These are phyloP conservation scores for Entamoeba invadens DNA, from an alignment of 208 protist species.

Conservation along the genomic window DNA sequence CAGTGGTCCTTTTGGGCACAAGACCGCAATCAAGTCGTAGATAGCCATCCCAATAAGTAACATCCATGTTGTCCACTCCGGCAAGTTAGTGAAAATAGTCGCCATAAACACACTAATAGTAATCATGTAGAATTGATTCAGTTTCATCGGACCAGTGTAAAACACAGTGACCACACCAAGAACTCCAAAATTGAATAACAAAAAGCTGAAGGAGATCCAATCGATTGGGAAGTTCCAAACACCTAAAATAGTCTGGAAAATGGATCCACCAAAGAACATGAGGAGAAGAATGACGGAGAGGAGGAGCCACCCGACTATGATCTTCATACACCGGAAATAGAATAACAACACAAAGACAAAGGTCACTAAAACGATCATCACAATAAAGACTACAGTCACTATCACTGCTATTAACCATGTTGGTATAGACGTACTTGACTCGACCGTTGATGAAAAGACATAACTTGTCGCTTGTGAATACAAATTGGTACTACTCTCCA, in stretches of 20 bases:
- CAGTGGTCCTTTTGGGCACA: constrained; percentile 16
- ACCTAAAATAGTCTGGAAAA: background rate
- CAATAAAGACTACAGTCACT: background rate
- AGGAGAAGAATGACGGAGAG: background rate
- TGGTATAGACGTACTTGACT: background rate
- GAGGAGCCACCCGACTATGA: background rate
- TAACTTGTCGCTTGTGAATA: background rate
- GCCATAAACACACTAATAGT: background rate
- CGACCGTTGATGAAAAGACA: background rate
- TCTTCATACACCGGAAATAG: background rate
- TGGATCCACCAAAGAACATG: background rate
- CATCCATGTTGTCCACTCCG: background rate
- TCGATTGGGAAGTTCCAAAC: background rate
- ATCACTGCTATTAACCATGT: background rate
- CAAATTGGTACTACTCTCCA: background rate
- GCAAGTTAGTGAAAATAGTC: background rate
- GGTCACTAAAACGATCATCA: background rate
- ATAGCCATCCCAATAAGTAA: background rate
- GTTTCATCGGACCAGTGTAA: background rate
- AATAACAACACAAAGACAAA: background rate
- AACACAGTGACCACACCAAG: background rate
- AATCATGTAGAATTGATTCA: background rate
- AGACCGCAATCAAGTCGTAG: constrained; percentile 16
- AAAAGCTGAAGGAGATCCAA: background rate
- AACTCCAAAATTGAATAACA: background rate